Conservation (phyloP, 805 yeast species). For the Candida loeiensis region DNA sequence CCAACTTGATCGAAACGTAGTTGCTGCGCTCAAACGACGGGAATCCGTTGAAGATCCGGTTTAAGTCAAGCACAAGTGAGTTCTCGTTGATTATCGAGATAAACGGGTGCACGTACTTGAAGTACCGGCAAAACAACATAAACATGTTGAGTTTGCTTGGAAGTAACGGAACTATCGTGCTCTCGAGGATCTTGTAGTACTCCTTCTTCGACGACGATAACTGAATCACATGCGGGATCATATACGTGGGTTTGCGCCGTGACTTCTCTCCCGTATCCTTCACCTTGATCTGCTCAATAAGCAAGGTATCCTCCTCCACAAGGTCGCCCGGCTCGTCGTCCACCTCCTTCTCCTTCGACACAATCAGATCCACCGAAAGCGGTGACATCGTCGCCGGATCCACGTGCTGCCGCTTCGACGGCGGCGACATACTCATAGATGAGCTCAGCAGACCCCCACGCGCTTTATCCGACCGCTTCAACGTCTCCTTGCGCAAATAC, state of each 20-base stretch:
- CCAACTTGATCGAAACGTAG: constrained; percentile 21
- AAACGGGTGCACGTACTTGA: constrained; percentile 39
- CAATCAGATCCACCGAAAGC: constrained; percentile 3
- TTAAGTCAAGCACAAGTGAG: constrained; percentile 24
- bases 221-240: constrained; percentile 6
- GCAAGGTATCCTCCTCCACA: constrained; percentile 27
- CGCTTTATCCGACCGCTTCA: constrained; percentile 12
- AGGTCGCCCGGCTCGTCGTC: constrained; percentile 16
- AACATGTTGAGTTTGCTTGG: constrained; percentile 26
- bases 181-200: constrained; percentile 26
- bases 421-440: constrained; percentile 1
- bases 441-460: not conserved
- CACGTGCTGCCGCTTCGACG: constrained; percentile 4
- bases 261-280: not conserved
- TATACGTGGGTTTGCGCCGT: not conserved
- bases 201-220: constrained; percentile 14
- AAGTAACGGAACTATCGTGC: constrained; percentile 26
- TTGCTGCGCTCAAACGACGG: constrained; percentile 13
- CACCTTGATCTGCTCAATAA: constrained; percentile 23
- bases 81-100: constrained; percentile 34
- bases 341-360: constrained; percentile 9
- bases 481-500: constrained; percentile 21
- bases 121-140: constrained; percentile 29
- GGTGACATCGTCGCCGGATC: constrained; percentile 5
- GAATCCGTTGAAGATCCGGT: constrained; percentile 21